Evolutionary conservation across 148 eudicot genomes (phyloP).

Genomic region (Spergularia marina): DNA sequence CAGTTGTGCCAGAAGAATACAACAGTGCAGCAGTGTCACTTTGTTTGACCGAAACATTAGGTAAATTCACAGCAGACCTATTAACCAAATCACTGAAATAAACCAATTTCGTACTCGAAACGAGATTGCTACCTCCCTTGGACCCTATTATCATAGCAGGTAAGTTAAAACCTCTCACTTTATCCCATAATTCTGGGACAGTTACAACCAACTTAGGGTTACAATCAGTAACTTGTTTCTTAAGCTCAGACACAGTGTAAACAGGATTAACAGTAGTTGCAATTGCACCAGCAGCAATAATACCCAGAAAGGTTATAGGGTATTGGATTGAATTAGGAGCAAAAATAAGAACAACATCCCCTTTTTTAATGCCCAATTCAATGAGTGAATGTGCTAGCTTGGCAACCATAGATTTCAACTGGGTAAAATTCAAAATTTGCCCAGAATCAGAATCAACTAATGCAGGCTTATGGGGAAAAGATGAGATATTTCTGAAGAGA

Average conservation of each 20-base stretch:
- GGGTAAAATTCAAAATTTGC: slow-evolving; percentile 40
- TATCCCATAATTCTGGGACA: slow-evolving; percentile 41
- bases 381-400: slow-evolving; percentile 46
- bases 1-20: slow-evolving; percentile 81
- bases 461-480: slow-evolving; percentile 50
- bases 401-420: slow-evolving; percentile 47
- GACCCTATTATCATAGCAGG: slow-evolving; percentile 49
- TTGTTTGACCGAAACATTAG: slow-evolving; percentile 32
- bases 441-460: slow-evolving; percentile 57
- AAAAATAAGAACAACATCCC: slow-evolving; percentile 58
- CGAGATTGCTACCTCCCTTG: not conserved
- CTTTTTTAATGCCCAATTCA: slow-evolving; percentile 49
- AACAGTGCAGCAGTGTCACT: slow-evolving; percentile 58
- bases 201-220: slow-evolving; percentile 55
- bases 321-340: slow-evolving; percentile 70
- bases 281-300: slow-evolving; percentile 62
- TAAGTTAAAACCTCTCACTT: slow-evolving; percentile 41
- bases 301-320: slow-evolving; percentile 48
- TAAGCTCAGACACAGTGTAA: slow-evolving; percentile 51
- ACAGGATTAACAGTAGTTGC: slow-evolving; percentile 65
- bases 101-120: slow-evolving; percentile 25
- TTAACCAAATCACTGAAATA: slow-evolving; percentile 44
- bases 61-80: slow-evolving; percentile 36
- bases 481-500: slow-evolving; percentile 55
- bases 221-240: slow-evolving; percentile 60